Percentiles rank a stretch among this genome's conserved stretches.
Evolutionary conservation across 2,329 filamentous ascomycete species (phyloP).

Genomic region (Pseudopithomyces chartarum): DNA sequence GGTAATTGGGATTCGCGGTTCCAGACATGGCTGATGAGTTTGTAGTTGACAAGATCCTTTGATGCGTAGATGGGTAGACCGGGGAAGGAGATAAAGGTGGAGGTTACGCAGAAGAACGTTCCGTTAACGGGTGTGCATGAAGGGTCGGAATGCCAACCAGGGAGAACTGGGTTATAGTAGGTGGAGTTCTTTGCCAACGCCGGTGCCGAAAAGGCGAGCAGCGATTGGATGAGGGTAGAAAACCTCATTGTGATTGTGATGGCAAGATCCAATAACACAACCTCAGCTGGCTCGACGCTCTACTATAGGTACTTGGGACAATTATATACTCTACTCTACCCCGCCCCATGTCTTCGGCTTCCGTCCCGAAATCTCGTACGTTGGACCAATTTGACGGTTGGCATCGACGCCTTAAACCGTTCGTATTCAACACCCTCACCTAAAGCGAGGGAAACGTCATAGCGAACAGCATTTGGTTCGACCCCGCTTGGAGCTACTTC

Average conservation of each 20-base stretch:
- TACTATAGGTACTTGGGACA: not conserved
- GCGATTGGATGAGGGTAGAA: not conserved
- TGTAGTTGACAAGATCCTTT: not conserved
- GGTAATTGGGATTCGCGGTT: conserved; percentile 24
- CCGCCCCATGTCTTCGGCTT: too few relatives aligned
- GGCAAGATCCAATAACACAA: not conserved
- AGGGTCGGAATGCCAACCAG: conserved; percentile 1
- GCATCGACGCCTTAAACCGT: too few relatives aligned
- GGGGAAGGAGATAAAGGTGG: not conserved
- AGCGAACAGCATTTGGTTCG: too few relatives aligned
- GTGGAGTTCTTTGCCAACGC: not conserved
- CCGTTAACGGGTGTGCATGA: not conserved
- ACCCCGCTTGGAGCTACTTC: not conserved
- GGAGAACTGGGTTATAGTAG: conserved; percentile 2
- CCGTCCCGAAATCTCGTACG: too few relatives aligned
- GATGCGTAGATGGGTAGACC: not conserved
- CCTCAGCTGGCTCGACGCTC: not conserved
- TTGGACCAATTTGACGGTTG: too few relatives aligned
- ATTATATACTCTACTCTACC: too few relatives aligned
- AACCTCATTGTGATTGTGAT: not conserved
- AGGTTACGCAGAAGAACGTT: not conserved
- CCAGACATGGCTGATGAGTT: conserved; percentile 20
- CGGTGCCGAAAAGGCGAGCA: not conserved
- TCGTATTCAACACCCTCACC: too few relatives aligned
- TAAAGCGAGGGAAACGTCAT: too few relatives aligned